These are phyloP conservation scores for Pseudogymnoascus sp. DNA, from an alignment of 2,329 filamentous ascomycete genomes.

Conservation along the genomic window DNA sequence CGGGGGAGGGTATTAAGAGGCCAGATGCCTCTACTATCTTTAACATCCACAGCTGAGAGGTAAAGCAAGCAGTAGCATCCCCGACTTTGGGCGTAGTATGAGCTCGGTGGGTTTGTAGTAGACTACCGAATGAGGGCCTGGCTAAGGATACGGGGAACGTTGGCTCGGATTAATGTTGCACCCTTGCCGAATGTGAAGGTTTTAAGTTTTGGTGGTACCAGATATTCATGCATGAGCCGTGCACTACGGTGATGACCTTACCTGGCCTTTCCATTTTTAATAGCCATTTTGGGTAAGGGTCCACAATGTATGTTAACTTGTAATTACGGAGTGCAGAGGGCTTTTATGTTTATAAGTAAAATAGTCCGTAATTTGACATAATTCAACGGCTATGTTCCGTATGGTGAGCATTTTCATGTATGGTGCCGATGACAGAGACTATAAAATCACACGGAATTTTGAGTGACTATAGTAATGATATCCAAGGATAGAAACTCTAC, in stretches of 20 bases:
- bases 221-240: conserved; percentile 4
- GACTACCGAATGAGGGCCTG: neutral
- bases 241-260: conserved; percentile 1
- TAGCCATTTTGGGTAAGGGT: neutral
- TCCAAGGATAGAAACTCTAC: neutral
- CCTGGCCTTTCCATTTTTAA: neutral
- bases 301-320: neutral
- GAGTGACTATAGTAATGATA: neutral
- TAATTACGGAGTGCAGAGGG: neutral
- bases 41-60: conserved; percentile 7
- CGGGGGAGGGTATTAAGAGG: neutral
- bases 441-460: neutral
- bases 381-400: neutral
- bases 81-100: conserved; percentile 6
- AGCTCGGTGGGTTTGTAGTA: conserved; percentile 2
- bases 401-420: neutral
- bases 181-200: conserved; percentile 6
- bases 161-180: neutral
- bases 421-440: neutral
- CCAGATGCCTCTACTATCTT: conserved; percentile 9
- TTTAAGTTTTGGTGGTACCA: conserved; percentile 7
- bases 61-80: conserved; percentile 4
- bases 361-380: neutral
- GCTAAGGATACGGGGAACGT: conserved; percentile 7
- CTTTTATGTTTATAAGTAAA: neutral